phyloP scores from a whole-genome alignment of 768 basidiomycete species.

The Saitozyma sp. region DNA sequence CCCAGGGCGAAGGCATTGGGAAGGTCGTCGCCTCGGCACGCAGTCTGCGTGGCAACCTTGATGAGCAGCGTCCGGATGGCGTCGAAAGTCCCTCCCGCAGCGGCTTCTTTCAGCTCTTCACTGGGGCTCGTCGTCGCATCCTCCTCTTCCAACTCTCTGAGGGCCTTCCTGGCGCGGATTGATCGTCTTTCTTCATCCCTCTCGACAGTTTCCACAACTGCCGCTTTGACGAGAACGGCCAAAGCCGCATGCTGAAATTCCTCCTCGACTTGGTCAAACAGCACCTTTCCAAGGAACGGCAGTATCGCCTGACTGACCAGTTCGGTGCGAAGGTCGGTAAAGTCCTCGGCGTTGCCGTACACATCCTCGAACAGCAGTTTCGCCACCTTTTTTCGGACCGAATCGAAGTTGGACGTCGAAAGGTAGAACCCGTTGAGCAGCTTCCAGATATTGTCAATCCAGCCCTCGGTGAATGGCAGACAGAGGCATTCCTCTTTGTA shows the following conservation, averaged over 20 bases:
- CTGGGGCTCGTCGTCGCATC: conserved; percentile 32
- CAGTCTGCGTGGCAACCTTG: conserved; percentile 30
- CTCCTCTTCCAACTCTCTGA: conserved; percentile 25
- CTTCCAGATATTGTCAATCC: conserved; percentile 51
- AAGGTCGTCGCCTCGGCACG: conserved; percentile 27
- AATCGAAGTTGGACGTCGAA: conserved; percentile 8
- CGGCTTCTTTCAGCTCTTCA: conserved; percentile 33
- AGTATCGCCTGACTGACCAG: conserved; percentile 51
- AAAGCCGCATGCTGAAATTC: conserved; percentile 48
- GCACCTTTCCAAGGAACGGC: conserved; percentile 51
- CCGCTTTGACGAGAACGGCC: conserved; percentile 42
- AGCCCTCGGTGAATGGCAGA: conserved; percentile 46
- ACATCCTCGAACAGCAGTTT: conserved; percentile 46
- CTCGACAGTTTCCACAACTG: conserved; percentile 49
- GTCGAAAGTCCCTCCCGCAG: conserved; percentile 36
- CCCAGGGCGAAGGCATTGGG: too few relatives aligned
- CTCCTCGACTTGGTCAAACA: conserved; percentile 46
- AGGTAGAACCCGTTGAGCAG: conserved; percentile 45
- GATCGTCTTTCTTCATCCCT: conserved; percentile 44
- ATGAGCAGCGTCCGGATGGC: conserved; percentile 39
- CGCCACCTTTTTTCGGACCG: conserved; percentile 27
- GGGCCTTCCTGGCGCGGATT: conserved; percentile 13
- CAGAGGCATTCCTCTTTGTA: conserved; percentile 49
- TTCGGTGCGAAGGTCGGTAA: conserved; percentile 36
- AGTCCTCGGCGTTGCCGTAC: conserved; percentile 47